Evolutionary conservation across 2,329 filamentous ascomycete species (phyloP).

Genomic region (Chaetomium olivaceum): DNA sequence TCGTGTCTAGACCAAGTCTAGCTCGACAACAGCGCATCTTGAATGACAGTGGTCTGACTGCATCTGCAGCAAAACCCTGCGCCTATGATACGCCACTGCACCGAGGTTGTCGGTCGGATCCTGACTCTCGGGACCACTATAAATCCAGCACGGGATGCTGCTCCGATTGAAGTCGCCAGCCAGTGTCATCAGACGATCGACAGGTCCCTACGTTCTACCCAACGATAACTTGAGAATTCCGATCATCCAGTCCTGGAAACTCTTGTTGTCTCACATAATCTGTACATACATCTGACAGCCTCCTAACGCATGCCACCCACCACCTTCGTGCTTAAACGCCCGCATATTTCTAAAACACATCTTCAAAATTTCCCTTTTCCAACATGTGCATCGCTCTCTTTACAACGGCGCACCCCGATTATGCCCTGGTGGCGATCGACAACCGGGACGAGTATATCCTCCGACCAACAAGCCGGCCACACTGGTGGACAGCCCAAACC

Average conservation of each 20-base stretch:
- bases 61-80: background rate
- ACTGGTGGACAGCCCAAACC: conserved; percentile 59
- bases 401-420: conserved; percentile 73
- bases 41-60: conserved; percentile 15
- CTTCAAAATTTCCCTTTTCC: background rate
- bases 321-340: background rate
- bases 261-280: background rate
- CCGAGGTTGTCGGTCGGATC: too few species aligned
- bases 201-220: background rate
- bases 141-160: background rate
- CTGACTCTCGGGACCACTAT: background rate
- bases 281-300: background rate
- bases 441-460: conserved; percentile 76
- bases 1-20: conserved; percentile 12
- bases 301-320: background rate
- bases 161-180: background rate
- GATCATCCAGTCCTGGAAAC: background rate
- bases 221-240: background rate
- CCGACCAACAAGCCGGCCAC: conserved; percentile 62
- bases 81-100: background rate
- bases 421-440: conserved; percentile 72
- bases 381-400: conserved; percentile 78
- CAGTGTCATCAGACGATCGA: background rate
- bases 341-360: background rate
- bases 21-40: conserved; percentile 10